Conservation (phyloP, 306 rosid species). For the Vachellia pachyceras region DNA sequence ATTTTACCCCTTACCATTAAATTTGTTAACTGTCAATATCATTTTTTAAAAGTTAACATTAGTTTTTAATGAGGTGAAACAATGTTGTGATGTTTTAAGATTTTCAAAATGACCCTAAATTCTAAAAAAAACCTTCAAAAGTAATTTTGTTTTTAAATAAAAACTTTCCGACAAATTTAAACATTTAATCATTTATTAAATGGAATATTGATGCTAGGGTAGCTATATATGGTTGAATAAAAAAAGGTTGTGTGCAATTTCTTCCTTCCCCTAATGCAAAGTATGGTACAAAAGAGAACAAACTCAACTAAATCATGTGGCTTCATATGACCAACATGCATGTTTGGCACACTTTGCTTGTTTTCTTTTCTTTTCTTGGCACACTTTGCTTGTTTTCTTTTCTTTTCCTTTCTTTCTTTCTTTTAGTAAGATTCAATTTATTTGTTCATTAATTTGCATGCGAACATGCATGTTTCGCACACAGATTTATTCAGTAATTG, state of each 20-base stretch:
- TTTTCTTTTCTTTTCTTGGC: background rate
- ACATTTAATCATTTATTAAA: background rate
- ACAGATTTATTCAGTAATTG: background rate
- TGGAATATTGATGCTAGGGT: background rate
- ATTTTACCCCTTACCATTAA: too few species aligned
- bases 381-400: too few species aligned
- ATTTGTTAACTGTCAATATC: too few species aligned
- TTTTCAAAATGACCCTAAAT: too few species aligned
- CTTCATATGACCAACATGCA: background rate
- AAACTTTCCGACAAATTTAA: too few species aligned
- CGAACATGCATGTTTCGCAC: background rate
- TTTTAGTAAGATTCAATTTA: background rate
- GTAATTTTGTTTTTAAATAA: too few species aligned
- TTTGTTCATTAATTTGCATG: background rate
- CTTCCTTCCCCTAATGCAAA: background rate
- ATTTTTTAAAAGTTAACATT: too few species aligned
- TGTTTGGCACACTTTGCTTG: background rate
- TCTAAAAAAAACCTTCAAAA: too few species aligned
- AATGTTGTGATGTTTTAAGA: too few species aligned
- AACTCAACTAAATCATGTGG: conserved; percentile 4
- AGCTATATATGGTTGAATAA: background rate
- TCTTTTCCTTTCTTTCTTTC: too few species aligned
- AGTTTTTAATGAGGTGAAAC: too few species aligned
- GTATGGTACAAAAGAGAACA: background rate
- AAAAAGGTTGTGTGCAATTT: background rate